A percentile compares a stretch with the other conserved stretches of the same genome.
phyloP scores from a whole-genome alignment of 2,329 filamentous ascomycete genomes.

The Hypocrella siamensis region DNA sequence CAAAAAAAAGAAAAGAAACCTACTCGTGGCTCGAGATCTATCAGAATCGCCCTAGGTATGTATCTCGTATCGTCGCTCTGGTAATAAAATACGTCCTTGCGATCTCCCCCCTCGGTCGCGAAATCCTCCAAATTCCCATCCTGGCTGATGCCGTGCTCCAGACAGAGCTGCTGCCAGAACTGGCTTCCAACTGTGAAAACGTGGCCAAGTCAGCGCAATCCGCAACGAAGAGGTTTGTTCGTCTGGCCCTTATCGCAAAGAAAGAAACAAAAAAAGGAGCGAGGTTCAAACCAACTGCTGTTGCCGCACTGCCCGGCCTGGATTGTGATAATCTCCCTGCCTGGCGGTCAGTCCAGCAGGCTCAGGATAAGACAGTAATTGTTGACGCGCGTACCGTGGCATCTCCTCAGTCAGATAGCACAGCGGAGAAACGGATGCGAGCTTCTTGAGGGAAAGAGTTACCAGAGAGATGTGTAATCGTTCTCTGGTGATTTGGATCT shows the following conservation, averaged over 20 bases:
- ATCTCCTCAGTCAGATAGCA: too few species aligned
- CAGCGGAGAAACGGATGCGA: too few species aligned
- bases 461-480: too few species aligned
- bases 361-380: too few species aligned
- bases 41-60: slow-evolving; percentile 86
- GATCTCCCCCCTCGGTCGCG: slow-evolving; percentile 90
- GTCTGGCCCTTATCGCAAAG: not conserved
- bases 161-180: slow-evolving; percentile 98
- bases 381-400: slow-evolving; percentile 15
- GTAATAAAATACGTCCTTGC: slow-evolving; percentile 99
- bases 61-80: slow-evolving; percentile 98
- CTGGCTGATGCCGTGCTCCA: slow-evolving; percentile 94
- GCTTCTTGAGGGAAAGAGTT: too few species aligned
- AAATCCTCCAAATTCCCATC: slow-evolving; percentile 97
- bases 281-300: slow-evolving; percentile 56
- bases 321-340: slow-evolving; percentile 95
- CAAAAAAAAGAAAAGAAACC: slow-evolving; percentile 2
- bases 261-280: not conserved
- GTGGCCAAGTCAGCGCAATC: slow-evolving; percentile 1
- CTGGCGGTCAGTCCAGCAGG: slow-evolving; percentile 1
- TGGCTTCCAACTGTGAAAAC: slow-evolving; percentile 65
- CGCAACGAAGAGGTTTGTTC: not conserved
- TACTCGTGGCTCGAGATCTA: slow-evolving; percentile 87
- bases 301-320: slow-evolving; percentile 99
- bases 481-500: too few species aligned